These are phyloP conservation scores for Suhomyces ambrosiae DNA, from an alignment of 1,139 yeast genomes.

Conservation along the genomic window DNA sequence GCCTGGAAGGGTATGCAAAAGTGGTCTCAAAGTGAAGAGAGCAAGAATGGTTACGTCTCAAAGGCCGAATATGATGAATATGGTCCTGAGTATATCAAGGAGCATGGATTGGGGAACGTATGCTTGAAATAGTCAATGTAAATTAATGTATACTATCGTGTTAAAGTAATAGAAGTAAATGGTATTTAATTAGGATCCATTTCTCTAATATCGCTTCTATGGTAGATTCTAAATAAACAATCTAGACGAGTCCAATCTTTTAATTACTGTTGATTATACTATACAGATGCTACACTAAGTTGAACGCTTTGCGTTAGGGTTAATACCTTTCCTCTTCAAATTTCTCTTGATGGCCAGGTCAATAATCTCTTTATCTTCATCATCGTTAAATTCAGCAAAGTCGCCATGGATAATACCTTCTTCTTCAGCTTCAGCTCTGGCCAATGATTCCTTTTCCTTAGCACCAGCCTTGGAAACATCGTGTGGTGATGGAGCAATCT, in stretches of 20 bases:
- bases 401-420: constrained; percentile 85
- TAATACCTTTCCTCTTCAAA: constrained; percentile 78
- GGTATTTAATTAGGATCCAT: too few species aligned
- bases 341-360: constrained; percentile 72
- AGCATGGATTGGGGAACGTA: constrained; percentile 78
- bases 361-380: constrained; percentile 74
- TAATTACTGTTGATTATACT: constrained; percentile 2
- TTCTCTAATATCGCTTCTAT: too few species aligned
- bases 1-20: constrained; percentile 95
- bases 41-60: constrained; percentile 56
- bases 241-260: too few species aligned
- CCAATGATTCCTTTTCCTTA: constrained; percentile 77
- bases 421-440: constrained; percentile 76
- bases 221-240: too few species aligned
- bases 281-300: constrained; percentile 1
- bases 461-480: constrained; percentile 89
- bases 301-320: constrained; percentile 50
- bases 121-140: constrained; percentile 26
- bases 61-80: constrained; percentile 79
- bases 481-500: constrained; percentile 83
- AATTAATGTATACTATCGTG: constrained; percentile 16
- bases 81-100: constrained; percentile 89
- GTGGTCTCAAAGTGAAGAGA: constrained; percentile 61
- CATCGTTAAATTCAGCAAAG: constrained; percentile 79
- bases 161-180: too few species aligned